These are phyloP conservation scores for Agrocybe praecox DNA, from an alignment of 768 basidiomycete species.

Conservation along the genomic window DNA sequence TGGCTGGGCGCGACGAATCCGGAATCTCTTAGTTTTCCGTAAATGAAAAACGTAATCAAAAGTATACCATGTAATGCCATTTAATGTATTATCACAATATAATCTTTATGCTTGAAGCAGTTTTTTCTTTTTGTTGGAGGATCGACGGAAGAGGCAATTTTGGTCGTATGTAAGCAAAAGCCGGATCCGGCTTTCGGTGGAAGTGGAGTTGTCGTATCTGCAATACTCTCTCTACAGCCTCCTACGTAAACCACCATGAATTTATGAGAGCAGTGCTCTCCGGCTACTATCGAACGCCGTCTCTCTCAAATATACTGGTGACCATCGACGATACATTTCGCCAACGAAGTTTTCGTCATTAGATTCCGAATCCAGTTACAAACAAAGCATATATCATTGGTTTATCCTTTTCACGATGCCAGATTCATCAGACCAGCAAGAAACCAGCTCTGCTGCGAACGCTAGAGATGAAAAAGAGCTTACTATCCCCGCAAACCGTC, in stretches of 20 bases:
- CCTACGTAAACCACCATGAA: conserved; percentile 27
- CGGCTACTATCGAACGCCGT: conserved; percentile 12
- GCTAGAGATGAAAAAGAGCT: conserved; percentile 25
- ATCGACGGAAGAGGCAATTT: conserved; percentile 3
- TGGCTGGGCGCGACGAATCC: not conserved
- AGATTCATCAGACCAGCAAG: conserved; percentile 14
- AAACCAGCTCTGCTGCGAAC: conserved; percentile 4
- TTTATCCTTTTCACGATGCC: conserved; percentile 17
- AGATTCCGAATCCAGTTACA: conserved; percentile 1
- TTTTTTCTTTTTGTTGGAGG: not conserved
- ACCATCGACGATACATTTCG: not conserved
- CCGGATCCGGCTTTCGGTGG: conserved; percentile 14
- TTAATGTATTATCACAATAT: too few species aligned
- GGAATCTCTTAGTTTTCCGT: not conserved
- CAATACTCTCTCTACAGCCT: conserved; percentile 14
- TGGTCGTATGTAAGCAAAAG: conserved; percentile 16
- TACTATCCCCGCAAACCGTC: conserved; percentile 54
- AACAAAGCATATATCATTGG: not conserved
- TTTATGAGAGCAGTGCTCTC: conserved; percentile 40
- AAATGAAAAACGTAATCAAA: not conserved
- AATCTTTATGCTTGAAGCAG: not conserved
- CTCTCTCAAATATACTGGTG: conserved; percentile 9
- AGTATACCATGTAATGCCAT: not conserved
- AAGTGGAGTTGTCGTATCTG: conserved; percentile 12
- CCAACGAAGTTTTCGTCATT: conserved; percentile 1